phyloP scores from a whole-genome alignment of 2,329 filamentous ascomycete species.

The Proliferodiscus dingleyae region DNA sequence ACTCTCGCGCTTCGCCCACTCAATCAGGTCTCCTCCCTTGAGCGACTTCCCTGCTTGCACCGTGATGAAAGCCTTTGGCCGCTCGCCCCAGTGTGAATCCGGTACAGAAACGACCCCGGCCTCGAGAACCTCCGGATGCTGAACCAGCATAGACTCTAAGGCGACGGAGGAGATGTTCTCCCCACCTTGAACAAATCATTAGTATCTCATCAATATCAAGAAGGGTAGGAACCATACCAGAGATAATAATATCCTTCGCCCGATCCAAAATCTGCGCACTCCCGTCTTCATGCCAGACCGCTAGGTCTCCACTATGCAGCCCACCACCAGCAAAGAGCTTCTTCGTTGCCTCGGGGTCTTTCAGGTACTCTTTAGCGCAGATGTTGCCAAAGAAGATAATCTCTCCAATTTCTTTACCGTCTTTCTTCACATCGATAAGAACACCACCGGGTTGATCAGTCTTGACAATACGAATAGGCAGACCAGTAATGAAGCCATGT shows the following conservation, averaged over 20 bases:
- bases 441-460: constrained; percentile 63
- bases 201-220: background rate
- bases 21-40: constrained; percentile 65
- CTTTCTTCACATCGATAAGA: constrained; percentile 61
- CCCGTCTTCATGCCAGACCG: constrained; percentile 88
- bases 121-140: constrained; percentile 86
- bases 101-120: constrained; percentile 83
- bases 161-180: constrained; percentile 97
- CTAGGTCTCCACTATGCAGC: constrained; percentile 84
- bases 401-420: constrained; percentile 75
- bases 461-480: constrained; percentile 79
- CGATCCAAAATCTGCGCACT: constrained; percentile 88
- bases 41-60: constrained; percentile 62
- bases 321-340: constrained; percentile 86
- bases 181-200: constrained; percentile 56
- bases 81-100: constrained; percentile 90
- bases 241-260: constrained; percentile 98
- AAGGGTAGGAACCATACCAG: constrained; percentile 49
- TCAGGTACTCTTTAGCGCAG: constrained; percentile 87
- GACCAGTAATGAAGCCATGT: constrained; percentile 79
- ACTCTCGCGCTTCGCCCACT: constrained; percentile 79
- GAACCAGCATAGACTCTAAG: constrained; percentile 81
- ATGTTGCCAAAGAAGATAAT: constrained; percentile 90
- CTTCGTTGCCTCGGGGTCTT: constrained; percentile 76
- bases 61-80: constrained; percentile 92